Evolutionary conservation across 2,329 filamentous ascomycete genomes (phyloP), one percentile per base, ranked within the genome.

Genomic region (Aspergillus aculeatus): DNA sequence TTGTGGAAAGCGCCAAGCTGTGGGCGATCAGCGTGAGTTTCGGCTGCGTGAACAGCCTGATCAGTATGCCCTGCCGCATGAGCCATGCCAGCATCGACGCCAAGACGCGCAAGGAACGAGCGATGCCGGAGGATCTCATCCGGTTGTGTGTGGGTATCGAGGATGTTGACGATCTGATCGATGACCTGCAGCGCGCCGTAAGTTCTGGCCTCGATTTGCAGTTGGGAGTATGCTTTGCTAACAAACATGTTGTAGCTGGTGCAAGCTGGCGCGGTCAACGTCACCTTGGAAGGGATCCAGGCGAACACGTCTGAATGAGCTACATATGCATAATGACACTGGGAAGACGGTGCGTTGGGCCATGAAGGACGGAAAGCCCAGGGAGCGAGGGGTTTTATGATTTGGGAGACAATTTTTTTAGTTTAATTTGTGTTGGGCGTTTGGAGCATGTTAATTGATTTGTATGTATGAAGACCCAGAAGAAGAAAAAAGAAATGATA

Each of bases 11-110:
- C 31, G 91, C 95, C 2, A 87, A 90, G 65, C 82, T 99, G 32
- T 99, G 92, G 88, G 92, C 90, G 35, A 99, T 99, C 68, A 96
- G 91, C 66, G 95, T 99, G 61, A 96, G 92, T 72, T 99, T 99
- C 74, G 95, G 95, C 51, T 98, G 95, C 75, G 95, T 99, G 66
- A 99, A 99, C 81, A 96, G 91, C 74, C 81, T 99, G 75, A 99
- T 99, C 77, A 97, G 93, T 80, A 97, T 99, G 94, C 94, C 95
- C 9, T 99, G 95, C 80, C 92, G 94, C 71, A 99, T 99, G 96
- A 98, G 94, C 78, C 95, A 99, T 78, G 95, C 95, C 44, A 96
- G 92, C 73, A 99, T 99, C 71, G 95, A 98, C 73, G 91, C 92
- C 60, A 96, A 96, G 81, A 98, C 93, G 55, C 84, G 95, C 67